Percentiles rank a stretch among this genome's conserved stretches.
Evolutionary conservation across 352 stramenopile species (phyloP).

Genomic region (Pythium monospermum): DNA sequence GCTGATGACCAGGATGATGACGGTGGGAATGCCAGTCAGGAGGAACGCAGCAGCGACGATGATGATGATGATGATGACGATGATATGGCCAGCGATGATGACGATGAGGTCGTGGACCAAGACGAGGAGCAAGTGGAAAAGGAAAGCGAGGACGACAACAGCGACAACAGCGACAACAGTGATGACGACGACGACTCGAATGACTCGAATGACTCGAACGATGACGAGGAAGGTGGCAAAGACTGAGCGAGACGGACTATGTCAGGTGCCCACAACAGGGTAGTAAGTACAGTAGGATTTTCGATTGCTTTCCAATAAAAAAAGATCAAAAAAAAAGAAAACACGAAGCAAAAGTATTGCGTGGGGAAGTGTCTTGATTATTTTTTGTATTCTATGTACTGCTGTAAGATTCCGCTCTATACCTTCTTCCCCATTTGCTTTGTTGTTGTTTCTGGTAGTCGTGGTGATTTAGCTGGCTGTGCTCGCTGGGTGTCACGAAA

Average conservation of each 20-base stretch:
- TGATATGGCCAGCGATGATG: constrained; percentile 30
- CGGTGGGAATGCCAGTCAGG: constrained; percentile 25
- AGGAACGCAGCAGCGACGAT: constrained; percentile 33
- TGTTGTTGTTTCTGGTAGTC: not conserved
- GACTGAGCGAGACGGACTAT: not conserved
- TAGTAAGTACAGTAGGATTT: too few relatives aligned
- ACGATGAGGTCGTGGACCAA: constrained; percentile 21
- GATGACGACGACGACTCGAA: constrained; percentile 13
- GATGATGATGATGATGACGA: constrained; percentile 32
- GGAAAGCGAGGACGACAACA: constrained; percentile 17
- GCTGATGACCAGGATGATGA: constrained; percentile 20
- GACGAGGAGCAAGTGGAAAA: constrained; percentile 26
- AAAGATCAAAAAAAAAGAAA: too few relatives aligned
- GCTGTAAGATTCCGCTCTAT: not conserved
- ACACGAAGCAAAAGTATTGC: too few relatives aligned
- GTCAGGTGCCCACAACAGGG: too few relatives aligned
- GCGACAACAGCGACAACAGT: constrained; percentile 11
- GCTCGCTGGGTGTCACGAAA: too few relatives aligned
- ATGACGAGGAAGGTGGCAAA: not conserved
- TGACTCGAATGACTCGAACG: constrained; percentile 10
- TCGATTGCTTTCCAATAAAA: too few relatives aligned
- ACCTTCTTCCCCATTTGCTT: not conserved
- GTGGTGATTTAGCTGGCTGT: too few relatives aligned
- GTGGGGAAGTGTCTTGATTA: not conserved
- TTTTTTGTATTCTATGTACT: not conserved